phyloP scores from a whole-genome alignment of 2,329 filamentous ascomycete species.

The Cladorrhinum sp. region DNA sequence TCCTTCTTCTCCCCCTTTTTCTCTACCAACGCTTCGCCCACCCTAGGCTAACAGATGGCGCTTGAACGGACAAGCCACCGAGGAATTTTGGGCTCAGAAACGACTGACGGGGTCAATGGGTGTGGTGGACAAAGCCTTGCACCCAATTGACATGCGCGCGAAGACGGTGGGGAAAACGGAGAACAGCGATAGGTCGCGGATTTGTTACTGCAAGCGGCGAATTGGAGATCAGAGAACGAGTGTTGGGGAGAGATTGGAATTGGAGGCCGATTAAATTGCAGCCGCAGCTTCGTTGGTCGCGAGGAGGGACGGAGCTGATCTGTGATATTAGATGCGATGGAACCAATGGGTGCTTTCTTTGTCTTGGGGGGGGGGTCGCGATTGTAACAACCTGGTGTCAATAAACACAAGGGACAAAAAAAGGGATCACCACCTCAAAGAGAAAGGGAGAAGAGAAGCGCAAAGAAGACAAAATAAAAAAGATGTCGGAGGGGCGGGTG shows the following conservation, averaged over 20 bases:
- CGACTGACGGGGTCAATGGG: not conserved
- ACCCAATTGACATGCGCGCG: not conserved
- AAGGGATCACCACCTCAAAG: not conserved
- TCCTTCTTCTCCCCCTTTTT: not conserved
- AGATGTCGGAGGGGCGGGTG: conserved; percentile 2
- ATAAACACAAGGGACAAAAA: not conserved
- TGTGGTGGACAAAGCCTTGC: not conserved
- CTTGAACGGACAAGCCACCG: conserved; percentile 1
- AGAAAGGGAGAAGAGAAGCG: not conserved
- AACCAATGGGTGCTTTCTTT: conserved; percentile 1
- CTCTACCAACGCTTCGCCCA: not conserved
- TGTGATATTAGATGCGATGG: not conserved
- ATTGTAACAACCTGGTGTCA: not conserved
- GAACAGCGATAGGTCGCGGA: not conserved
- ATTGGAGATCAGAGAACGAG: not conserved
- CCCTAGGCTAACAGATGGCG: conserved; percentile 2
- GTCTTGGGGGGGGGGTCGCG: not conserved
- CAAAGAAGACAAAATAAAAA: not conserved
- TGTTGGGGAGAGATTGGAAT: not conserved
- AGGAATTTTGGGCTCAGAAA: not conserved
- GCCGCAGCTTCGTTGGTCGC: not conserved
- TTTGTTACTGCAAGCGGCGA: not conserved
- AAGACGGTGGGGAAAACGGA: not conserved
- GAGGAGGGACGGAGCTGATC: not conserved
- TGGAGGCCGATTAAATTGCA: not conserved